Percentiles rank a stretch among this genome's conserved stretches.
These are phyloP conservation scores for Ambrosia hybrid DNA, from an alignment of 140 eudicot species.

Conservation along the genomic window DNA sequence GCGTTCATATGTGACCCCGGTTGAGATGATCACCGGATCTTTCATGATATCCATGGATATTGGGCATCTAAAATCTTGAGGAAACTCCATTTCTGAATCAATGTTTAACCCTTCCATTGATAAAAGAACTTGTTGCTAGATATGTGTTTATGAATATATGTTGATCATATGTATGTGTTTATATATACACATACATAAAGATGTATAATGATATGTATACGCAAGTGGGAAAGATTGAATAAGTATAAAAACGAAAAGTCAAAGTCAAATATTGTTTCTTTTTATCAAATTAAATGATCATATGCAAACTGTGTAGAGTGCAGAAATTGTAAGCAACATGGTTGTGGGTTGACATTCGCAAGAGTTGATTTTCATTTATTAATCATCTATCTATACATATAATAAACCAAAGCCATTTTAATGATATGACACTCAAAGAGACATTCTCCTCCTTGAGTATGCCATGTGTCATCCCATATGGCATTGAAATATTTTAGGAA, in stretches of 20 bases:
- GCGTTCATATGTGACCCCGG: constrained; percentile 68
- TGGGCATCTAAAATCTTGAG: constrained; percentile 68
- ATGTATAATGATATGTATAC: neutral
- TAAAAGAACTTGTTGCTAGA: constrained; percentile 13
- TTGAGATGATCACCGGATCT: constrained; percentile 71
- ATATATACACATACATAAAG: neutral
- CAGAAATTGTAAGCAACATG: constrained; percentile 24
- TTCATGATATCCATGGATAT: constrained; percentile 81
- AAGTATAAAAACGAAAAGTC: constrained; percentile 24
- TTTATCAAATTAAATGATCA: neutral
- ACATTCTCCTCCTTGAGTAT: too few species aligned
- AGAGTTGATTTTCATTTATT: constrained; percentile 2
- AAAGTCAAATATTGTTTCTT: constrained; percentile 3
- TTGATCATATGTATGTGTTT: neutral
- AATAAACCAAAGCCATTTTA: too few species aligned
- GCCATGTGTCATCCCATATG: too few species aligned
- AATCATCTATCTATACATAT: too few species aligned
- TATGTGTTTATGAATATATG: constrained; percentile 5
- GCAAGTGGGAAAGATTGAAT: constrained; percentile 17
- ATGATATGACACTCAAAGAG: too few species aligned
- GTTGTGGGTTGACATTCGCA: constrained; percentile 11
- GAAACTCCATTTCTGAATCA: constrained; percentile 44
- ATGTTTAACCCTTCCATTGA: constrained; percentile 11
- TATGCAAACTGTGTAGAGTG: constrained; percentile 4
- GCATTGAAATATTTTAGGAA: too few species aligned